Base-by-base conservation (phyloP, 345 rosid genomes). In the Linum usitatissimum region DNA sequence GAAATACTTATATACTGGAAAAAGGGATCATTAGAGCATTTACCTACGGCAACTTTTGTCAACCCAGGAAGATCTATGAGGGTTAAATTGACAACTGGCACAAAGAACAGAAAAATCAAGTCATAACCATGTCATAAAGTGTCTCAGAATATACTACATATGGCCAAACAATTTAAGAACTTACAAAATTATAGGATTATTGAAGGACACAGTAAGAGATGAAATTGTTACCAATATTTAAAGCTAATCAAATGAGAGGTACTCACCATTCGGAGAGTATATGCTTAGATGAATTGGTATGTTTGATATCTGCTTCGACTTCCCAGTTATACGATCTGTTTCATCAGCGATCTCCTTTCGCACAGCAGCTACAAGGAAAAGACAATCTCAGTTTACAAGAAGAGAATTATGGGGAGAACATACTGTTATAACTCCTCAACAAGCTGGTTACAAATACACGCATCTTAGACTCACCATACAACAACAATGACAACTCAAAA, bases 11-110 rank as follows among this genome's bases (percentile, higher is more conserved):
- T 45, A 45, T 45, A 45, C 15, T 45, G 30, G 42, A 66, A 39
- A 61, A 30, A 65, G 42, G 73, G 13, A 53, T 31, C 13, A n/a
- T 60, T 54, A 39, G 63, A 60, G 71, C 55, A 59, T 59, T 87
- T 86, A 93, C 96, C 99, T 74, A 88, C 95, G 68, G 99, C 97
- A 70, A 93, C 99, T 86, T 93, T 93, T 3, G 97, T 93, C 89
- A 93, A 82, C n/a, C 99, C 99, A 67, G 99, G 99, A 75, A 93
- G 95, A 83, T 93, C 99, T 64, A 93, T 83, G 66, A 93, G 89
- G 60, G 99, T 93, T 80, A 93, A 79, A 71, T 93, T 90, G 78
- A 93, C 99, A 75, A 93, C 99, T 93, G 89, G 66, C 61, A 59
- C 63, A 75, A 28, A 61, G 63, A 71, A 64, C 56, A 66, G 73